Evolutionary conservation across 129 eudicot genomes (phyloP).

Genomic region (Helianthus tuberosus): DNA sequence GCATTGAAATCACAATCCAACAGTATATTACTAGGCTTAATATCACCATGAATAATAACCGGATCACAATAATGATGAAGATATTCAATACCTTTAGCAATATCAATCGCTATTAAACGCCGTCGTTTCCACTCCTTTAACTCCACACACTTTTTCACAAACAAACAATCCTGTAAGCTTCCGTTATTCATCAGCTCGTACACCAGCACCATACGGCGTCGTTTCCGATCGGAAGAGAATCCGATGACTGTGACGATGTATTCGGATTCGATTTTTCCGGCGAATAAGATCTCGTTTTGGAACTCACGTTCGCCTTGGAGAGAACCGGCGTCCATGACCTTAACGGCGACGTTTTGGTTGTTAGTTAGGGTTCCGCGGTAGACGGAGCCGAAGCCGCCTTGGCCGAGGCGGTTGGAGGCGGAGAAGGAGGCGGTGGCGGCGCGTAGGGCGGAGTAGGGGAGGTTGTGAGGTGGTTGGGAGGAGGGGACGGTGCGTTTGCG

Average conservation of each 20-base stretch:
- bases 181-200: conserved; percentile 90
- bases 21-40: conserved; percentile 89
- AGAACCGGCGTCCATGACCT: conserved; percentile 89
- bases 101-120: conserved; percentile 50
- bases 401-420: conserved; percentile 77
- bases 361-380: conserved; percentile 60
- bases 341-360: conserved; percentile 60
- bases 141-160: conserved; percentile 63
- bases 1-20: conserved; percentile 65
- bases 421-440: conserved; percentile 79
- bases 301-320: conserved; percentile 96
- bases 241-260: conserved; percentile 61
- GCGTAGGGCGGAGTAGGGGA: conserved; percentile 79
- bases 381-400: conserved; percentile 93
- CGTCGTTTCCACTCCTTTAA: conserved; percentile 65
- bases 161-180: conserved; percentile 85
- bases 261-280: conserved; percentile 58
- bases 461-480: conserved; percentile 59
- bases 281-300: conserved; percentile 85
- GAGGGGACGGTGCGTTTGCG: conserved; percentile 72
- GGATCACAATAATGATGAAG: conserved; percentile 91
- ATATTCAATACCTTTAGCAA: conserved; percentile 85
- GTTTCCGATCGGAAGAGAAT: conserved; percentile 65
- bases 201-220: conserved; percentile 79
- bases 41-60: conserved; percentile 82